Conservation (phyloP, 768 basidiomycete genomes). For the Mycena polygramma region DNA sequence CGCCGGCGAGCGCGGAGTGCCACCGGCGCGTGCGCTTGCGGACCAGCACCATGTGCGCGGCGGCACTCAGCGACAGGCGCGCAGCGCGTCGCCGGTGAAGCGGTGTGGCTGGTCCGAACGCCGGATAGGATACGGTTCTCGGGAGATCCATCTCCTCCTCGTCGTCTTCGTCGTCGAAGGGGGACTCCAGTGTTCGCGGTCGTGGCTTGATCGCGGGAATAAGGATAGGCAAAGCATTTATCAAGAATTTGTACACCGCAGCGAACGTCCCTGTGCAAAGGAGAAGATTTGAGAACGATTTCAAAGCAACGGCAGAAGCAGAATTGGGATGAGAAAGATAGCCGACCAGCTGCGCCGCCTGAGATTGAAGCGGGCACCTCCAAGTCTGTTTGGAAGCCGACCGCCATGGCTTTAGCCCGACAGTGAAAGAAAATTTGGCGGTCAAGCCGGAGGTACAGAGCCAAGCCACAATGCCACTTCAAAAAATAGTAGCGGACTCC, state of each 20-base stretch:
- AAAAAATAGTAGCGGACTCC: too few species aligned
- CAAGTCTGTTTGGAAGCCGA: too few species aligned
- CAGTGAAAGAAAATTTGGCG: too few species aligned
- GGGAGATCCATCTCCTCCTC: constrained; percentile 40
- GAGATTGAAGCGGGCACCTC: too few species aligned
- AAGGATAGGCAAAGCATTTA: constrained; percentile 83
- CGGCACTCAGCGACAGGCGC: constrained; percentile 72
- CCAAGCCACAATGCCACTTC: too few species aligned
- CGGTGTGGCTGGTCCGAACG: constrained; percentile 33
- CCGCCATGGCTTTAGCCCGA: too few species aligned
- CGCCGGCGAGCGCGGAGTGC: constrained; percentile 86
- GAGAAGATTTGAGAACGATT: constrained; percentile 52
- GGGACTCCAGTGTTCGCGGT: constrained; percentile 47
- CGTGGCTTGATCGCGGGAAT: constrained; percentile 76
- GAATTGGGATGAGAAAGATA: neutral
- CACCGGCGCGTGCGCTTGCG: constrained; percentile 79
- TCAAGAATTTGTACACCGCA: constrained; percentile 80
- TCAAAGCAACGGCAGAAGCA: neutral
- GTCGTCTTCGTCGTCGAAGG: constrained; percentile 60
- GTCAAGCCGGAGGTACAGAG: too few species aligned
- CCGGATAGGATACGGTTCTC: constrained; percentile 25
- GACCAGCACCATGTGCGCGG: constrained; percentile 73
- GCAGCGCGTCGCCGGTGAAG: constrained; percentile 49
- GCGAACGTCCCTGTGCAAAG: constrained; percentile 74
- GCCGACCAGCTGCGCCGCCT: too few species aligned